phyloP scores from a whole-genome alignment of 805 yeast species.

The Spathaspora gorwiae region DNA sequence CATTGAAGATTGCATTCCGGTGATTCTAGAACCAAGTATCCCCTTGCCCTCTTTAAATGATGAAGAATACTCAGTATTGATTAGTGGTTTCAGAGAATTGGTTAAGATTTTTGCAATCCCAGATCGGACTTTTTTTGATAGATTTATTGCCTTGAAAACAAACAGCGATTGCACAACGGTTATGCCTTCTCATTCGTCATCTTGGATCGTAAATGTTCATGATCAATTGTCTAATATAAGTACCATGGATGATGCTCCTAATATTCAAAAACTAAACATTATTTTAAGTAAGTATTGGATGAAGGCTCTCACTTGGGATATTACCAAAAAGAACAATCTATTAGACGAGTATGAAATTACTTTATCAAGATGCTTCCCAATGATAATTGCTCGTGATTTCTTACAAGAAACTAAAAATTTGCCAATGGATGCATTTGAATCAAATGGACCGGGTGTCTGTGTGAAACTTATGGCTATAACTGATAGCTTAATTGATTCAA shows the following conservation, averaged over 20 bases:
- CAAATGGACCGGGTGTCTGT: constrained; percentile 37
- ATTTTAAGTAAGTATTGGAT: constrained; percentile 35
- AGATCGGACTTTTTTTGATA: constrained; percentile 31
- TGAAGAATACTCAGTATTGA: constrained; percentile 30
- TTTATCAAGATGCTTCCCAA: constrained; percentile 24
- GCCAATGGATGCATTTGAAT: constrained; percentile 32
- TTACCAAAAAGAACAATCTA: constrained; percentile 25
- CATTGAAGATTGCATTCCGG: constrained; percentile 35
- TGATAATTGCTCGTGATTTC: constrained; percentile 27
- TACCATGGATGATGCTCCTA: constrained; percentile 19
- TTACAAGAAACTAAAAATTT: constrained; percentile 20
- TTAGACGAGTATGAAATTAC: constrained; percentile 17
- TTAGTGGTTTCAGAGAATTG: constrained; percentile 32
- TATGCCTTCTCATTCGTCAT: constrained; percentile 10
- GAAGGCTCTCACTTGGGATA: constrained; percentile 34
- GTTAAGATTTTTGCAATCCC: constrained; percentile 36
- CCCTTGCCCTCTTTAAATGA: constrained; percentile 31
- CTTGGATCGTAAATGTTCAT: constrained; percentile 31
- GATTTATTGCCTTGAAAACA: constrained; percentile 11
- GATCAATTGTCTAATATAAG: constrained; percentile 17
- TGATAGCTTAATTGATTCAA: constrained; percentile 19
- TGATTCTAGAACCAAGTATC: constrained; percentile 32
- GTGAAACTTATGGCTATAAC: constrained; percentile 33
- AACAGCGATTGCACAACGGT: neutral
- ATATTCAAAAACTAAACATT: constrained; percentile 32